A percentile compares a stretch with the other conserved stretches of the same genome.
phyloP scores from a whole-genome alignment of 2,329 filamentous ascomycete genomes.

The Coniochaeta hoffmannii region DNA sequence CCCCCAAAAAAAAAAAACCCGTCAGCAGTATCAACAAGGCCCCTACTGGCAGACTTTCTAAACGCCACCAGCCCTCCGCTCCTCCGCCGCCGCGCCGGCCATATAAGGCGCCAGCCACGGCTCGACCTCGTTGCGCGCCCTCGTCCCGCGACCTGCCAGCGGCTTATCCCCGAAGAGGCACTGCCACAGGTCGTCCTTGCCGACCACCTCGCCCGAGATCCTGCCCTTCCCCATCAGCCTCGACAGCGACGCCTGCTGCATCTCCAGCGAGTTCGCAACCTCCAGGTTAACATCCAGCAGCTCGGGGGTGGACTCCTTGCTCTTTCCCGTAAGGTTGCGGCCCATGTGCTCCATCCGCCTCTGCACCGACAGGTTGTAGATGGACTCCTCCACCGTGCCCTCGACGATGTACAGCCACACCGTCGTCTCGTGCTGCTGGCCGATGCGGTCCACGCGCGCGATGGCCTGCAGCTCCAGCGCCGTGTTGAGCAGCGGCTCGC shows the following conservation, averaged over 20 bases:
- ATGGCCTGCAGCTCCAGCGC: constrained; percentile 93
- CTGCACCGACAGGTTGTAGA: constrained; percentile 78
- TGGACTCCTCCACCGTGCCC: constrained; percentile 84
- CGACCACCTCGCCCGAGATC: constrained; percentile 71
- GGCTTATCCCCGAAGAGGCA: constrained; percentile 64
- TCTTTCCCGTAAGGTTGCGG: constrained; percentile 25
- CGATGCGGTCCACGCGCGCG: constrained; percentile 89
- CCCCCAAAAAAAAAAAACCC: too few species aligned
- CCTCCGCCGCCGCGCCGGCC: background rate
- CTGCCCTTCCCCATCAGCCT: constrained; percentile 64
- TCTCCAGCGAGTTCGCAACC: constrained; percentile 74
- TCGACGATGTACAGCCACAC: constrained; percentile 95
- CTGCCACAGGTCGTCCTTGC: constrained; percentile 74
- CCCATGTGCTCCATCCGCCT: constrained; percentile 73
- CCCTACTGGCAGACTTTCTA: too few species aligned
- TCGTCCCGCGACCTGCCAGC: background rate
- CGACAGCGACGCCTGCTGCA: constrained; percentile 66
- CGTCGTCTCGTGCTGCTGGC: constrained; percentile 78
- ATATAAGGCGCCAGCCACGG: background rate
- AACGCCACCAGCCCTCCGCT: background rate
- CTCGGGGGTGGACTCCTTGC: constrained; percentile 19
- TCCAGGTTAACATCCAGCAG: constrained; percentile 61
- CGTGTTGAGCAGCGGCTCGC: constrained; percentile 88
- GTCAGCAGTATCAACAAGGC: too few species aligned
- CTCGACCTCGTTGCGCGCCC: background rate